Evolutionary conservation across 331 rosid species (phyloP), one percentile per base, ranked within the genome.

Genomic region (Cydonia oblonga): DNA sequence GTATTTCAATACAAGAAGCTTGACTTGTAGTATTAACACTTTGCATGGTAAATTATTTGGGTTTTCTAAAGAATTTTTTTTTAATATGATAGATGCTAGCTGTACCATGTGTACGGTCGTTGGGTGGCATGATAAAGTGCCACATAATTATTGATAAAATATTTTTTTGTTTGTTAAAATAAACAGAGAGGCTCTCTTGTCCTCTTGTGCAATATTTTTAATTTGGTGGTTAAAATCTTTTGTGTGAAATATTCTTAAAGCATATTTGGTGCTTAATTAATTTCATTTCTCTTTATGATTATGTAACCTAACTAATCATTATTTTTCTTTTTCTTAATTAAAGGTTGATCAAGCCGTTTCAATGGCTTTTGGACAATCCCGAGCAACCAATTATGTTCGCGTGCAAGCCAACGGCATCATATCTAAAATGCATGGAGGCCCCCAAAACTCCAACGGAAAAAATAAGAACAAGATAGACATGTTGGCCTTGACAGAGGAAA

Each of bases 321-420:
- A 10, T 24, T 10, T 12, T 44, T 12, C 22, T 35, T n/a, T 53
- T 71, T 71, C 30, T 70, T 8, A 74, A 64, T 42, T 49, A 67
- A 33, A 86, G 90, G 96, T 93, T 56, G 98, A 93, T 84, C 97
- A 93, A 80, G 96, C 96, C 18, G 91, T 93, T 76, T 90, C 96
- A 6, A 87, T 89, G 97, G 95, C 98, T 30, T 93, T 93, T 64
- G 91, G 90, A 29, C 86, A 87, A 28, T 79, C 85, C 75, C 70
- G 90, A 70, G 23, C 76, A 76, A 81, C 68, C 46, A 91, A 91
- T 81, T 93, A 91, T 74, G 88, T 86, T 58, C 82, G 98, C 49
- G 82, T 93, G 82, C 84, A 93, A 85, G 89, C 91, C 33, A 90
- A 79, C 56, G 87, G 87, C 8, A 62, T 81, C 2, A 73, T 81